Evolutionary conservation across 768 basidiomycete species (phyloP).

Genomic region (Tricholomella constricta): DNA sequence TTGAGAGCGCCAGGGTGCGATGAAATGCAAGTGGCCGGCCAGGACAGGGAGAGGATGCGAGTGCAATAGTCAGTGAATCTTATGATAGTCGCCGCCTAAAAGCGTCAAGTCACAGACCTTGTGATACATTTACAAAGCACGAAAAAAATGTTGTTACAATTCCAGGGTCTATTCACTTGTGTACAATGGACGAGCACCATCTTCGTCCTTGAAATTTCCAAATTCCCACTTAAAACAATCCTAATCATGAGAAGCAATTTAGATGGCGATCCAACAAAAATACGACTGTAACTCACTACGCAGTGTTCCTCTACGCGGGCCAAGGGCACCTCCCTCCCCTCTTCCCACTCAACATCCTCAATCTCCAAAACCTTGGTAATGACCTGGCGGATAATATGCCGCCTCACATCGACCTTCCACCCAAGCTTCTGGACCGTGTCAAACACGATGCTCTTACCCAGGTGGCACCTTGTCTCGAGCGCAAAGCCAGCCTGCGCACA

Average conservation of each 20-base stretch:
- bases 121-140: neutral
- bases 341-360: constrained; percentile 54
- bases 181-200: neutral
- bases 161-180: neutral
- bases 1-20: too few species aligned
- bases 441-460: constrained; percentile 85
- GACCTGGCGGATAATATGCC: constrained; percentile 70
- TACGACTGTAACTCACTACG: constrained; percentile 5
- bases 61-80: too few species aligned
- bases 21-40: too few species aligned
- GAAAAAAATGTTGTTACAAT: neutral
- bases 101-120: neutral
- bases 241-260: constrained; percentile 11
- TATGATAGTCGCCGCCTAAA: too few species aligned
- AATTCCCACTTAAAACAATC: constrained; percentile 20
- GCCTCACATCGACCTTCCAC: constrained; percentile 82
- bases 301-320: constrained; percentile 16
- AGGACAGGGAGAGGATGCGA: too few species aligned
- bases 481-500: constrained; percentile 90
- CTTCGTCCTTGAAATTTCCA: constrained; percentile 10
- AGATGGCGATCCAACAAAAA: neutral
- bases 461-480: constrained; percentile 83
- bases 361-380: constrained; percentile 61
- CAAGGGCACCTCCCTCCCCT: constrained; percentile 38
- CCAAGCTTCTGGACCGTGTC: constrained; percentile 82